Base-by-base conservation (phyloP, 179 eudicot genomes). In the Silene coronaria region DNA sequence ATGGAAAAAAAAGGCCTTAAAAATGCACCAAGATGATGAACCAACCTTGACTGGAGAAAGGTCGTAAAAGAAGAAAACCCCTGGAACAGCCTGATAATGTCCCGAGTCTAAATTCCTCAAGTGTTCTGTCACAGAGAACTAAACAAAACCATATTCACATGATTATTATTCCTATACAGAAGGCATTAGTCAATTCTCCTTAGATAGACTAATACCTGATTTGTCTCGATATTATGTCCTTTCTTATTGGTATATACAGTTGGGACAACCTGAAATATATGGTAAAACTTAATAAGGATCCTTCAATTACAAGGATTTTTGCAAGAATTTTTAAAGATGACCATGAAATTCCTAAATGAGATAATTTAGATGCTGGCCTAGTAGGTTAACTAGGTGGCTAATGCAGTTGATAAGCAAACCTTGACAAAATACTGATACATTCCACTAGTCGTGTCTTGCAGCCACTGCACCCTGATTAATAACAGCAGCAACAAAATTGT, bases 81-180 rank as follows among this genome's bases (percentile, higher is more conserved):
- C 99, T 32, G 91, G 95, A 77, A 86, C 73, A 19, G 88, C 76
- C 78, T 77, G 89, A 77, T 67, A 85, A 24, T 34, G 86, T 70
- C 97, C 96, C 7, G 79, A 24, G 67, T 87, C 91, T 1, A 88
- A 67, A 83, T 81, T 57, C 83, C 86, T 89, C 72, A 81, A 92
- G 82, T 92, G 97, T 82, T 95, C 95, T 22, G 99, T 95, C 83
- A 92, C 96, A 75, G 99, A 95, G 84, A 95, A 92, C 99, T 95
- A 84, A 11, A 72, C 67, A 72, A 61, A 59, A 42, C 64, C 75
- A 34, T 21, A 77, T 57, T 19, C 61, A 53, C 58, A 51, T 70
- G 74, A 72, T 57, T 55, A 46, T 59, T 6, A 67, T 53, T 34
- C 13, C 22, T 17, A 42, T 53, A n/a, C 34, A 46, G n/a, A 26